Conservation (phyloP, 1,284 basidiomycete genomes). For the Trichosporon asahii region DNA sequence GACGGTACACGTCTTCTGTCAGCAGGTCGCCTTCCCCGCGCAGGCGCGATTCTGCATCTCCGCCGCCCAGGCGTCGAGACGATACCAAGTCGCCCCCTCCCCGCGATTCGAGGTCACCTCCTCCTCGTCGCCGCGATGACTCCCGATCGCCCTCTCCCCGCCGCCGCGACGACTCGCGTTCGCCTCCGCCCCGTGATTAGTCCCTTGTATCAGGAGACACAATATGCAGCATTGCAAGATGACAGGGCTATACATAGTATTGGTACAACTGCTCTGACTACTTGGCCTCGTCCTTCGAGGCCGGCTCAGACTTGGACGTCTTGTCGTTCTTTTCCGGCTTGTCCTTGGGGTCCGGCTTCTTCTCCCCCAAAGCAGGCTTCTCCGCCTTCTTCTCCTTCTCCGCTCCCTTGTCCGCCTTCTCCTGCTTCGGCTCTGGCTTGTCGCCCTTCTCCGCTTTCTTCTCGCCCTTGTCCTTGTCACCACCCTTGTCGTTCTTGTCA, state of each 20-base stretch:
- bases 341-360: conserved; percentile 3
- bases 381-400: conserved; percentile 10
- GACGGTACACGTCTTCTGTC: conserved; percentile 4
- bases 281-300: background rate
- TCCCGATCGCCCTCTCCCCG: conserved; percentile 19
- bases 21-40: background rate
- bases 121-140: conserved; percentile 13
- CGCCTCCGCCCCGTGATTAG: background rate
- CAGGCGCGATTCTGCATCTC: background rate
- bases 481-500: conserved; percentile 13
- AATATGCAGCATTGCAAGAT: background rate
- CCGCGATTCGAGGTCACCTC: conserved; percentile 22
- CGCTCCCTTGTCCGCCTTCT: conserved; percentile 12
- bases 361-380: background rate
- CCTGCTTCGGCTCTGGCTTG: background rate
- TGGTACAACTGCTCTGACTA: background rate
- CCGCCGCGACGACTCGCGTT: conserved; percentile 11
- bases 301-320: background rate
- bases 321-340: background rate
- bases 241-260: background rate
- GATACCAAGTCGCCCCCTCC: background rate
- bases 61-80: background rate
- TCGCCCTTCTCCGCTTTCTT: conserved; percentile 13
- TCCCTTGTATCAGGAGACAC: background rate
- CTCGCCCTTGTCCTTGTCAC: conserved; percentile 5